A percentile compares a stretch with the other conserved stretches of the same genome.
Conservation (phyloP, 257 asterid genomes). For the Solanum arcanum region DNA sequence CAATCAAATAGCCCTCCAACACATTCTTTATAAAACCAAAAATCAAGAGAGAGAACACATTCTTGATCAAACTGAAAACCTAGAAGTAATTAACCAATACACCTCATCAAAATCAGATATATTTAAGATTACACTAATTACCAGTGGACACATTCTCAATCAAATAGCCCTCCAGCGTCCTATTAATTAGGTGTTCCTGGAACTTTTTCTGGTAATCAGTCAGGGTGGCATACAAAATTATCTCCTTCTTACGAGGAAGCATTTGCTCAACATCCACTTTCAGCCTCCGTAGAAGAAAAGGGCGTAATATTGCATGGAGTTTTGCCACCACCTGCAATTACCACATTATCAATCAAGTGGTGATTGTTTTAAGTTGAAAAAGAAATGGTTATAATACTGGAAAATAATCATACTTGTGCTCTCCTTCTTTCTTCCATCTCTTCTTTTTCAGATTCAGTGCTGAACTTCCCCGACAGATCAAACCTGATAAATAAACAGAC, state of each 20-base stretch:
- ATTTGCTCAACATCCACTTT: constrained; percentile 78
- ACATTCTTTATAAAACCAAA: not conserved
- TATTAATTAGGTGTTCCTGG: constrained; percentile 78
- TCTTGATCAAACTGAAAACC: not conserved
- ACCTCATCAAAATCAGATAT: not conserved
- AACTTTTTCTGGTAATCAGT: constrained; percentile 78
- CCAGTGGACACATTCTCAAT: constrained; percentile 34
- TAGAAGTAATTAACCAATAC: not conserved
- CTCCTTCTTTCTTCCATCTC: constrained; percentile 79
- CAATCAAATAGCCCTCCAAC: constrained; percentile 47
- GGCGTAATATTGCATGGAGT: constrained; percentile 89
- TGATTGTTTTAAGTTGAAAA: not conserved
- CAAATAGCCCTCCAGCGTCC: constrained; percentile 66
- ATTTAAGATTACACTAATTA: constrained; percentile 11
- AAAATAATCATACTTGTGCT: constrained; percentile 47
- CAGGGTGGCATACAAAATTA: constrained; percentile 75
- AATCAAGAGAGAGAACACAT: not conserved
- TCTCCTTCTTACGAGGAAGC: constrained; percentile 95
- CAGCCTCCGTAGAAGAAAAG: constrained; percentile 92
- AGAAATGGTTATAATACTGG: not conserved
- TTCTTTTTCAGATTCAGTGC: constrained; percentile 50
- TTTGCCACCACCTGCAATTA: constrained; percentile 80
- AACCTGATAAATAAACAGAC: constrained; percentile 40
- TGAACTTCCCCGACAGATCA: constrained; percentile 78
- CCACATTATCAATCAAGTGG: not conserved